Conservation (phyloP, 2,329 filamentous ascomycete species). For the Paraphoma sp. region DNA sequence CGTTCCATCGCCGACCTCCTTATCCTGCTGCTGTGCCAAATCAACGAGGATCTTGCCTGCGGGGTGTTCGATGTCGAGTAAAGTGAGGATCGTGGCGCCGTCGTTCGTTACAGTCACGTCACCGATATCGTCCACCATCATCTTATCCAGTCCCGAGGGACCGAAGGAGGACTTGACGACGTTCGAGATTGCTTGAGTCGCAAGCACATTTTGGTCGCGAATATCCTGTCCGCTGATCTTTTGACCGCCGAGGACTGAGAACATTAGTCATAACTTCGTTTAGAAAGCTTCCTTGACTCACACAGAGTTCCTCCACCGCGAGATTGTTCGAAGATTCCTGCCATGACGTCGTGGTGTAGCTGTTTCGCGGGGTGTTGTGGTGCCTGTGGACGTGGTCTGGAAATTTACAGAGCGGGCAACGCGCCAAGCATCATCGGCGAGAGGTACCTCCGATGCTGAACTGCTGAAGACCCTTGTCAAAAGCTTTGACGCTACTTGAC, state of each 20-base stretch:
- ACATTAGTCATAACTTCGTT: conserved; percentile 26
- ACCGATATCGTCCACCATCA: conserved; percentile 99
- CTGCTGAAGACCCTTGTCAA: conserved; percentile 22
- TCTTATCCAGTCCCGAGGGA: conserved; percentile 96
- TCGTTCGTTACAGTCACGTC: conserved; percentile 99
- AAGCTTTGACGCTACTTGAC: too few relatives aligned
- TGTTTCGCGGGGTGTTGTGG: conserved; percentile 34
- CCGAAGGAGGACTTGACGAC: conserved; percentile 99
- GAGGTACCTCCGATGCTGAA: conserved; percentile 22
- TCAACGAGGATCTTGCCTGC: conserved; percentile 98
- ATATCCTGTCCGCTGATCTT: conserved; percentile 98
- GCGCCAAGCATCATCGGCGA: conserved; percentile 21
- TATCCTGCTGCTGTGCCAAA: conserved; percentile 97
- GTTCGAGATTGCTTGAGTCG: conserved; percentile 97
- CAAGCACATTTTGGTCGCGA: conserved; percentile 95
- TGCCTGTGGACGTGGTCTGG: conserved; percentile 29
- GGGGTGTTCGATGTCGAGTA: conserved; percentile 96
- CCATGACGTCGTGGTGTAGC: conserved; percentile 65
- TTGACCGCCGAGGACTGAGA: conserved; percentile 83
- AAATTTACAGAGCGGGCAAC: too few relatives aligned
- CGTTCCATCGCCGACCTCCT: conserved; percentile 97
- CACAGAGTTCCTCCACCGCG: conserved; percentile 90
- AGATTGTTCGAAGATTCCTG: conserved; percentile 94
- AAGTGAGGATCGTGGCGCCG: conserved; percentile 91
- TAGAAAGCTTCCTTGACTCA: conserved; percentile 50